Percentiles rank a stretch among this genome's conserved stretches.
Conservation (phyloP, 75 land plant species). For the Sequoiadendron giganteum region DNA sequence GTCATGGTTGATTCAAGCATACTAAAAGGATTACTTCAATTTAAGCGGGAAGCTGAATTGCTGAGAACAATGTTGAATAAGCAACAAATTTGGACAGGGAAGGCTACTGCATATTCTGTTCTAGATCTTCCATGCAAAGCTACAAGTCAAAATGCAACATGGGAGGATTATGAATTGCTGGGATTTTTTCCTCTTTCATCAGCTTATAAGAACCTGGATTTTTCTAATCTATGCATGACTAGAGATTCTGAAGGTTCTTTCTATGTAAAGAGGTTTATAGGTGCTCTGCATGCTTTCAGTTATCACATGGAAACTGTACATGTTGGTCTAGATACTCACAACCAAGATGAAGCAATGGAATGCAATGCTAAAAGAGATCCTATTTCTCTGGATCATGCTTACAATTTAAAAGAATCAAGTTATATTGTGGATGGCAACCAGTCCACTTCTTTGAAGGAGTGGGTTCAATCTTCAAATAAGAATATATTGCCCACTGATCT, state of each 20-base stretch:
- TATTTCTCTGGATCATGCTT: neutral
- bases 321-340: neutral
- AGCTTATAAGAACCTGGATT: neutral
- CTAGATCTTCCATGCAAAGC: neutral
- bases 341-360: neutral
- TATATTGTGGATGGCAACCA: neutral
- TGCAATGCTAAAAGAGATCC: neutral
- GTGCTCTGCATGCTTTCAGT: constrained; percentile 6
- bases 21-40: neutral
- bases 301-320: neutral
- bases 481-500: neutral
- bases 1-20: neutral
- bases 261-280: neutral
- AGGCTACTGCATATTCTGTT: neutral
- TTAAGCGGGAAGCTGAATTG: neutral
- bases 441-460: constrained; percentile 1
- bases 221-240: constrained; percentile 11
- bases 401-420: constrained; percentile 7
- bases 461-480: constrained; percentile 7
- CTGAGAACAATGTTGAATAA: neutral
- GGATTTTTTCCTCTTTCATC: constrained; percentile 3
- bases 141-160: neutral
- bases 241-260: neutral
- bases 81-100: neutral
- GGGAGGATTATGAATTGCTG: constrained; percentile 10